phyloP scores from a whole-genome alignment of 441 rosid genomes.

The Arabidopsis lyrata region DNA sequence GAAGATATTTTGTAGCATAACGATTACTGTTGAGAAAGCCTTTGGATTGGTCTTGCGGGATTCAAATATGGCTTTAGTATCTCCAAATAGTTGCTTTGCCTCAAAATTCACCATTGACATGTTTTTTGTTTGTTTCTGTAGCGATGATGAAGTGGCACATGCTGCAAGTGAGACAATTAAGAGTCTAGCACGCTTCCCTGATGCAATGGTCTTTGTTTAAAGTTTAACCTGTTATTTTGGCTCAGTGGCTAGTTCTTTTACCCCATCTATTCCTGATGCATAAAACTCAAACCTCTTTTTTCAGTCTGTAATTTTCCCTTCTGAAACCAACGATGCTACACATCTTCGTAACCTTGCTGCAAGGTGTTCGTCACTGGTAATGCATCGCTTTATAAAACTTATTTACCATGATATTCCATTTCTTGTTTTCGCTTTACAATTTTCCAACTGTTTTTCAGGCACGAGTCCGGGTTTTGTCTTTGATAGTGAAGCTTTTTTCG shows the following conservation, averaged over 20 bases:
- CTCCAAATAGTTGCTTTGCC: background rate
- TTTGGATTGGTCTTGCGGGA: too few relatives aligned
- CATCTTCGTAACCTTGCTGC: constrained; percentile 75
- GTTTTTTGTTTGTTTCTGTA: constrained; percentile 41
- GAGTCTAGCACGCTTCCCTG: constrained; percentile 64
- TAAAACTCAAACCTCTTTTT: constrained; percentile 23
- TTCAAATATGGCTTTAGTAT: background rate
- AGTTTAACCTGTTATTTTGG: constrained; percentile 27
- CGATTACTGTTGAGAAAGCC: background rate
- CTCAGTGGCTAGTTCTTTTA: constrained; percentile 10
- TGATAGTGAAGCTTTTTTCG: constrained; percentile 91
- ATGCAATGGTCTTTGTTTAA: constrained; percentile 66
- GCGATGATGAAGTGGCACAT: constrained; percentile 78
- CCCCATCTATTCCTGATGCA: constrained; percentile 2
- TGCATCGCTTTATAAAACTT: background rate
- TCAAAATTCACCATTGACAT: background rate
- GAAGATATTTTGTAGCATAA: background rate
- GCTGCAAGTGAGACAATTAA: constrained; percentile 75
- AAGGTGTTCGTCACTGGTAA: constrained; percentile 73
- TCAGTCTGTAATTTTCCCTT: constrained; percentile 74
- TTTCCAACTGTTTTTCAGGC: constrained; percentile 59
- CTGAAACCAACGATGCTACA: constrained; percentile 54
- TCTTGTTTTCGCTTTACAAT: constrained; percentile 1
- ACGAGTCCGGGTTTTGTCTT: constrained; percentile 73
- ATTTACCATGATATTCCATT: constrained; percentile 9